Evolutionary conservation across 2,329 filamentous ascomycete species (phyloP), one percentile per base, ranked within the genome.

Genomic region (Didymella sp.): DNA sequence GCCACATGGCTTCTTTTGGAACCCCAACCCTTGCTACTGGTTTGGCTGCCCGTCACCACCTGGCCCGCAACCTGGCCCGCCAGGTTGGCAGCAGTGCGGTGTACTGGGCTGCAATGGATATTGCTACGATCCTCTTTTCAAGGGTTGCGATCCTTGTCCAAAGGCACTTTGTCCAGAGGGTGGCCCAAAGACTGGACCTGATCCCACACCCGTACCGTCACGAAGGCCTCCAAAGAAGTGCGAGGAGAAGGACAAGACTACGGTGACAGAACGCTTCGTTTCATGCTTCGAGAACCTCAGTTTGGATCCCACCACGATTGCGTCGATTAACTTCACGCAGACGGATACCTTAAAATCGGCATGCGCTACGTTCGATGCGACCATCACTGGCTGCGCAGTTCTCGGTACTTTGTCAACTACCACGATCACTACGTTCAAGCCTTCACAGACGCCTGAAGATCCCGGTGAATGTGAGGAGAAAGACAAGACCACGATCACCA

Each of bases 401-500:
- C 7, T 42, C 2, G 57, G 46, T 7, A n/a, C 12, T 4, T 22
- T 9, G 11, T 9, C 11, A 13, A 30, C 28, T 3, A 30, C 28
- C 28, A 30, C 28, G 6, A 30, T 30, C 28, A 30, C 25, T n/a
- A n/a, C n/a, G n/a, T n/a, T n/a, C n/a, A n/a, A n/a, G n/a, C n/a
- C n/a, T n/a, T n/a, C n/a, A n/a, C n/a, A n/a, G n/a, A 27, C 25
- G 30, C 30, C 30, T 15, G 30, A 8, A 17, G 15, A n/a, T 11
- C 31, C 31, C 15, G 31, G 8, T 4, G 31, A 59, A 6, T 73
- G 69, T 22, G 62, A 67, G 2, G 51, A 66, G 13, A 58, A 58
- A 6, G 33, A 70, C 7, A 59, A 67, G 49, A 70, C 60, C 1
- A 67, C 66, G 1, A 59, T 71, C 27, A 71, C 66, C 1, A 63